Base-by-base conservation (phyloP, 352 stramenopile genomes). In the Pythium graminicola region DNA sequence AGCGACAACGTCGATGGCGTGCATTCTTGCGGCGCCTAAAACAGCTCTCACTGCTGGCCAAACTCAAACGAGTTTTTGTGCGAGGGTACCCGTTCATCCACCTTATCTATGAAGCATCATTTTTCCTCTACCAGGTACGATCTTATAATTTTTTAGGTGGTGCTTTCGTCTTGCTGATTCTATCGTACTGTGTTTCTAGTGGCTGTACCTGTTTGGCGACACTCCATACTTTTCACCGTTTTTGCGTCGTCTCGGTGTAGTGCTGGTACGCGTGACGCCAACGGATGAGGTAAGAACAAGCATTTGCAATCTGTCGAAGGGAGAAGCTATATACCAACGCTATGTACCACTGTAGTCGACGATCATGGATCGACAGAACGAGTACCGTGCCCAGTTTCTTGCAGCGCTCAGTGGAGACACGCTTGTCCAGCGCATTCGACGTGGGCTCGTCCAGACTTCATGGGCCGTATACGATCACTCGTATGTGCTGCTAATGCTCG, bases 191-290 rank as follows among this genome's bases (percentile, higher is more conserved):
- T 4, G 47, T 8, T 31, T 61, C 6, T 39, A 94, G 72, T 89
- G 79, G 83, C 52, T 92, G 22, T 94, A 94, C 65, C 50, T 94
- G 50, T 86, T 94, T 62, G 81, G 79, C 22, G 77, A 92, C 36
- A 91, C 83, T 4, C 76, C 72, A 4, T 89, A 86, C 42, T 94
- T 94, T 50, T 86, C 83, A 6, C 83, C 83, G 3, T 85, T 92
- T 39, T 55, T 92, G 13, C 77, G 69, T 0, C 66, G 62, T 22
- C 77, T 92, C 63, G 85, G 86, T 64, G 81, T 81, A 7, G 61
- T 83, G 26, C 70, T 94, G 22, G 79, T 90, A 29, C 76, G 80
- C 26, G 69, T 87, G 22, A 89, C 81, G 4, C 51, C 74, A 3
- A 70, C 82, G 3, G 81, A 94, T 36, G 77, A 89, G 59, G 75